These are phyloP conservation scores for Solanum chiquidenum DNA, from an alignment of 257 asterid genomes.

Conservation along the genomic window DNA sequence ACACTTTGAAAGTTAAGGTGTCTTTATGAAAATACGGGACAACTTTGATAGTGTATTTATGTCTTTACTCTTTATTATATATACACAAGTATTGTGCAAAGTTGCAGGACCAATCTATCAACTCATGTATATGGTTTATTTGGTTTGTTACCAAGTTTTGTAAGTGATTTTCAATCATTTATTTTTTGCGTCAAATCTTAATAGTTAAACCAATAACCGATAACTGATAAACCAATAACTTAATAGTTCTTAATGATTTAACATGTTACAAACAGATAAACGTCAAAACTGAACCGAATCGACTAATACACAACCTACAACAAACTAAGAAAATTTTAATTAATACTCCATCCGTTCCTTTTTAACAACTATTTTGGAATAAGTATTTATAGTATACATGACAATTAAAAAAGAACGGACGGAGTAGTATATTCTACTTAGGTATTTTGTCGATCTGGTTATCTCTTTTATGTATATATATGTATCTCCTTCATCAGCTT, in stretches of 20 bases:
- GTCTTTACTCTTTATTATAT: background rate
- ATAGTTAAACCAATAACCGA: background rate
- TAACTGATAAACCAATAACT: background rate
- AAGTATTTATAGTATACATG: background rate
- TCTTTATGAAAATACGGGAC: no score
- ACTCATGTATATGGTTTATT: no score
- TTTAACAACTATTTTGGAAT: no score
- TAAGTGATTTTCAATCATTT: no score
- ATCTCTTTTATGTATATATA: background rate
- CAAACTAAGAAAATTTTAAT: background rate
- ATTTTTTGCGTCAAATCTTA: no score
- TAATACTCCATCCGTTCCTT: background rate
- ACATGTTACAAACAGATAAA: background rate
- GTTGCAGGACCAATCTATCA: background rate
- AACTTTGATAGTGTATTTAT: no score
- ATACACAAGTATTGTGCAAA: no score
- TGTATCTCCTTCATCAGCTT: background rate
- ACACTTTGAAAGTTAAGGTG: no score
- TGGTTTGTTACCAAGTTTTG: no score
- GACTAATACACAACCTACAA: no score
- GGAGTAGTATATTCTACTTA: background rate
- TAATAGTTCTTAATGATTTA: background rate
- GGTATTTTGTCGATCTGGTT: background rate
- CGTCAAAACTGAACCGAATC: background rate
- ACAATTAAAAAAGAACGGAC: background rate